Base-by-base conservation (phyloP, 306 rosid species). In the Myrica gale region DNA sequence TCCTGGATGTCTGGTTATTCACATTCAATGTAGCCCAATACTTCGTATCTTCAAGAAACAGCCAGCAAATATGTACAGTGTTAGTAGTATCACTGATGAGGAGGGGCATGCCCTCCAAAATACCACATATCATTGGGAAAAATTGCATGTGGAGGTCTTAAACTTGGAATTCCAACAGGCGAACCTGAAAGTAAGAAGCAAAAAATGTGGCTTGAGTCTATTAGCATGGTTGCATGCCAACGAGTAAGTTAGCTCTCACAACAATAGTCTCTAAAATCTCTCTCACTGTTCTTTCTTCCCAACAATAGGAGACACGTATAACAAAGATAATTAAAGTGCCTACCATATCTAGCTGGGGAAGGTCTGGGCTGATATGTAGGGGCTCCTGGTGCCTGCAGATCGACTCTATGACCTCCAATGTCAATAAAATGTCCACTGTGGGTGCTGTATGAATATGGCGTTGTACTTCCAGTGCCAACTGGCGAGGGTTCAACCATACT, bases 181-280 rank as follows among this genome's bases (percentile, higher is more conserved):
- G 83, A 44, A 82, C 82, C 96, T 83, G 87, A 81, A 63, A 55
- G 50, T 46, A 41, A 67, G 78, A 73, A 79, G 68, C 4, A n/a
- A 71, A 82, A 37, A 62, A 62, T 37, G 68, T 15, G n/a, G n/a
- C n/a, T n/a, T n/a, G n/a, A n/a, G n/a, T n/a, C 7, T 7, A 5
- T 16, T 54, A 48, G 52, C 4, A 47, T 47, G 4, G 51, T 47
- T 47, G 51, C 51, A 3, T 47, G 51, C 51, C 32, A 9, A 48
- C 52, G 2, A 48, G 52, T 16, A 10, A 53, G 19, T 53, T 53
- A n/a, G 20, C 58, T n/a, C 8, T 9, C 5, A 53, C 57, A 52
- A 47, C 51, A 47, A 47, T 47, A 12, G 51, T 47, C 9, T 47
- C 3, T 9, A 47, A 47, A 47, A 47, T 47, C 51, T 47, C 0